A percentile compares a stretch with the other conserved stretches of the same genome.
Conservation (phyloP, 129 eudicot genomes). For the carrot (Daucus carota) region DNA sequence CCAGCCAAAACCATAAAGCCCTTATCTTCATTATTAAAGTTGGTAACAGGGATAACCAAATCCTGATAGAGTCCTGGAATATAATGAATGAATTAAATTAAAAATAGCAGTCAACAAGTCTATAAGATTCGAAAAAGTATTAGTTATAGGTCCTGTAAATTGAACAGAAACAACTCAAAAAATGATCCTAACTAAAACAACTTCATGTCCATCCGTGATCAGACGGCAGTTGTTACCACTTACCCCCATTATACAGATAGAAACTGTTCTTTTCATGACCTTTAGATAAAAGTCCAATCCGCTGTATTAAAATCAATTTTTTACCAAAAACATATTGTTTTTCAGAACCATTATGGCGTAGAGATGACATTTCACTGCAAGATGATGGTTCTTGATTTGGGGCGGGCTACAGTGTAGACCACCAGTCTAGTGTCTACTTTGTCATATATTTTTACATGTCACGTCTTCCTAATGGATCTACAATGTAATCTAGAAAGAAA, state of each 20-base stretch:
- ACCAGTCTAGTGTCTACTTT: background rate
- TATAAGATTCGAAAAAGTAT: background rate
- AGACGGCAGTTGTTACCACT: background rate
- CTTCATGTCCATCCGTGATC: background rate
- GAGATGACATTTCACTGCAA: background rate
- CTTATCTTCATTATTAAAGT: constrained; percentile 74
- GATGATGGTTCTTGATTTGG: background rate
- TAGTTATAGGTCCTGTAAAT: background rate
- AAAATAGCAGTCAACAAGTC: background rate
- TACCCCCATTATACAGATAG: background rate
- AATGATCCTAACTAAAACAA: background rate
- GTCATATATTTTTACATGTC: no score
- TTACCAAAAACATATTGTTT: background rate
- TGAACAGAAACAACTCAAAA: background rate
- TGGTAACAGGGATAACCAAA: constrained; percentile 74
- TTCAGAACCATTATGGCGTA: background rate
- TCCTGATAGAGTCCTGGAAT: constrained; percentile 64
- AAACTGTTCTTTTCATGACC: background rate
- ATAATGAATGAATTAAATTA: constrained; percentile 12
- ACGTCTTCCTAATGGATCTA: constrained; percentile 7
- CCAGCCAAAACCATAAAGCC: constrained; percentile 88
- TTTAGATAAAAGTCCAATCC: background rate
- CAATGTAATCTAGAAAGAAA: background rate
- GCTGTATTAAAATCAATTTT: background rate
- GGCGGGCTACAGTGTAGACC: background rate